These are phyloP conservation scores for Fusarium globosum DNA, from an alignment of 2,329 filamentous ascomycete species.

Conservation along the genomic window DNA sequence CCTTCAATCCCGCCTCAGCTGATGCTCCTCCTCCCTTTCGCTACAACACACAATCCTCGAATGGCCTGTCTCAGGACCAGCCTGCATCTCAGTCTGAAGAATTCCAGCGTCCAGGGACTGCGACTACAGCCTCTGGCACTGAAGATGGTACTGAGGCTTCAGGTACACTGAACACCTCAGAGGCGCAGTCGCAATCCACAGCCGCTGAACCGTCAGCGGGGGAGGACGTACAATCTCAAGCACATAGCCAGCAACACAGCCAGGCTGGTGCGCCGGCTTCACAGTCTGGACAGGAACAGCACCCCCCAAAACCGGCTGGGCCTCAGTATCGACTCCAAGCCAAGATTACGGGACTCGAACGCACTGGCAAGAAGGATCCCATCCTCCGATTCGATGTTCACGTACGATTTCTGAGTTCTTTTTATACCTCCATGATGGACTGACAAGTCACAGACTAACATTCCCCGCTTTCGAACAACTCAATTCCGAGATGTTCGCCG, in stretches of 20 bases:
- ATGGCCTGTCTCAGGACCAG: slow-evolving; percentile 53
- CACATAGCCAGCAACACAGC: slow-evolving; percentile 46
- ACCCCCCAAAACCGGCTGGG: slow-evolving; percentile 67
- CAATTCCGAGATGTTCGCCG: slow-evolving; percentile 98
- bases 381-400: slow-evolving; percentile 96
- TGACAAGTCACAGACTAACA: slow-evolving; percentile 79
- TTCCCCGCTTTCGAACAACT: slow-evolving; percentile 97
- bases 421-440: slow-evolving; percentile 1
- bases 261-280: slow-evolving; percentile 30
- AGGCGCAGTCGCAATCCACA: slow-evolving; percentile 34
- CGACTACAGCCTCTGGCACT: slow-evolving; percentile 59
- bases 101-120: slow-evolving; percentile 60
- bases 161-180: slow-evolving; percentile 36
- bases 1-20: slow-evolving; percentile 55
- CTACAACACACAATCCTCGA: slow-evolving; percentile 57
- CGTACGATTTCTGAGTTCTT: slow-evolving; percentile 63
- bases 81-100: slow-evolving; percentile 52
- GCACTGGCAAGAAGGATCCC: slow-evolving; percentile 94
- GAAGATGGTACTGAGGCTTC: slow-evolving; percentile 54
- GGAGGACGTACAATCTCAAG: slow-evolving; percentile 18
- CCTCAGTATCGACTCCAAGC: slow-evolving; percentile 88
- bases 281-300: slow-evolving; percentile 53
- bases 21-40: slow-evolving; percentile 57
- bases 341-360: slow-evolving; percentile 93
- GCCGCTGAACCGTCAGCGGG: slow-evolving; percentile 25